Conservation (phyloP, 2,329 filamentous ascomycete genomes). For the Aspergillus floridensis region DNA sequence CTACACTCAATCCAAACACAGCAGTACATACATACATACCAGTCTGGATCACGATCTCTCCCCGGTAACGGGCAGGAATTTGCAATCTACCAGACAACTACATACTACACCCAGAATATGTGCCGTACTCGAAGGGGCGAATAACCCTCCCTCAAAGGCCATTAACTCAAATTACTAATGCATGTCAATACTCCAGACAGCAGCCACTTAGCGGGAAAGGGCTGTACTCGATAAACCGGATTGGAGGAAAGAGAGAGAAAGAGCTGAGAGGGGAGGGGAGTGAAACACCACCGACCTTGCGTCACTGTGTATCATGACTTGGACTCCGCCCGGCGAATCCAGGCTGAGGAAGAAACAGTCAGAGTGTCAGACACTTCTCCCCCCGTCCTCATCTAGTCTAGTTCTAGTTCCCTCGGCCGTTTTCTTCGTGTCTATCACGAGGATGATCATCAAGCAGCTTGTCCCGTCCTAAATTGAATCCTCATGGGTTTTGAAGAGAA, state of each 20-base stretch:
- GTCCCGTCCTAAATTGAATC: too few species aligned
- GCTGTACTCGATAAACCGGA: background rate
- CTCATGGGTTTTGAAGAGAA: too few species aligned
- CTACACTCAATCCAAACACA: background rate
- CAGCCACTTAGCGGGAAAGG: too few species aligned
- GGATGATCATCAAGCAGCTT: too few species aligned
- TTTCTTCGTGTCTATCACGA: too few species aligned
- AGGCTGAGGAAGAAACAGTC: background rate
- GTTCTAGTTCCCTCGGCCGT: too few species aligned
- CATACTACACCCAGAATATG: background rate
- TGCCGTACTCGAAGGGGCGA: background rate
- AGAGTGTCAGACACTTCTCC: background rate
- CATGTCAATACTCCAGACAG: too few species aligned
- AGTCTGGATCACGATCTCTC: background rate
- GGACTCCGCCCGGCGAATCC: slow-evolving; percentile 1
- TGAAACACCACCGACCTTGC: slow-evolving; percentile 6
- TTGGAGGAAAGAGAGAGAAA: background rate
- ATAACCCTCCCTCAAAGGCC: background rate
- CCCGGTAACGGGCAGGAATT: background rate
- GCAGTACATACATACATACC: background rate
- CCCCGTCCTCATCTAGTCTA: background rate
- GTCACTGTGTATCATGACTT: slow-evolving; percentile 11
- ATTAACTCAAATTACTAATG: background rate
- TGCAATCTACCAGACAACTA: background rate
- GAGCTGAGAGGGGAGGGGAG: background rate